A percentile compares a stretch with the other conserved stretches of the same genome.
These are phyloP conservation scores for Abrus pulchellus DNA, from an alignment of 306 rosid species.

Conservation along the genomic window DNA sequence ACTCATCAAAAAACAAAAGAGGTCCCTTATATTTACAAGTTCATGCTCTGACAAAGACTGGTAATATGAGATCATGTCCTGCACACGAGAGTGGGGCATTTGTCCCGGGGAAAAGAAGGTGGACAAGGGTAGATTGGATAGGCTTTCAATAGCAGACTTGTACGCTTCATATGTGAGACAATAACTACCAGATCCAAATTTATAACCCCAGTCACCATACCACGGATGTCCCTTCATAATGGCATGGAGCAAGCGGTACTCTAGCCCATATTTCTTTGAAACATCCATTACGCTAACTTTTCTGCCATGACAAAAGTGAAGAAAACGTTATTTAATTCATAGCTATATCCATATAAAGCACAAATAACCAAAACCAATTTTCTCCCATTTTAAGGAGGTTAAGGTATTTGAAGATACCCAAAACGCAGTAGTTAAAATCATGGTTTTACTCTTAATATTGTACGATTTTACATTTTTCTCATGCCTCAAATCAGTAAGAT, in stretches of 20 bases:
- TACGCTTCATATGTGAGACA: constrained; percentile 82
- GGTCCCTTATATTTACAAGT: constrained; percentile 78
- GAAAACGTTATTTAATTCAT: constrained; percentile 25
- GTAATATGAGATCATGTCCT: constrained; percentile 66
- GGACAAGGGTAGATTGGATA: constrained; percentile 77
- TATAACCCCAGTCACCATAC: constrained; percentile 98
- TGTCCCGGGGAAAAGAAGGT: constrained; percentile 59
- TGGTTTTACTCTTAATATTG: no score
- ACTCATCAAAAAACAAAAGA: constrained; percentile 75
- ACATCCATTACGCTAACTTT: constrained; percentile 98
- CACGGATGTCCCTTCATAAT: constrained; percentile 80
- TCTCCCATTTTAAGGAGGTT: constrained; percentile 17
- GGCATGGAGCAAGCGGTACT: constrained; percentile 90
- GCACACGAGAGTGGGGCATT: constrained; percentile 62
- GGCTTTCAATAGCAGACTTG: constrained; percentile 70
- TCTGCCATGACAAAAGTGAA: constrained; percentile 58
- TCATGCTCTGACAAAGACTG: constrained; percentile 72
- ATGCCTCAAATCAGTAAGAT: no score
- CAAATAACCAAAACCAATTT: constrained; percentile 24
- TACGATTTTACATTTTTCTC: no score
- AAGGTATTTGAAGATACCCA: constrained; percentile 21
- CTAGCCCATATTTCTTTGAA: constrained; percentile 91
- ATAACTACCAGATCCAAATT: constrained; percentile 95
- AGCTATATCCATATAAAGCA: constrained; percentile 28
- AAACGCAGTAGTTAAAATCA: no score